These are phyloP conservation scores for Venturia oleaginea DNA, from an alignment of 2,329 filamentous ascomycete genomes.

Conservation along the genomic window DNA sequence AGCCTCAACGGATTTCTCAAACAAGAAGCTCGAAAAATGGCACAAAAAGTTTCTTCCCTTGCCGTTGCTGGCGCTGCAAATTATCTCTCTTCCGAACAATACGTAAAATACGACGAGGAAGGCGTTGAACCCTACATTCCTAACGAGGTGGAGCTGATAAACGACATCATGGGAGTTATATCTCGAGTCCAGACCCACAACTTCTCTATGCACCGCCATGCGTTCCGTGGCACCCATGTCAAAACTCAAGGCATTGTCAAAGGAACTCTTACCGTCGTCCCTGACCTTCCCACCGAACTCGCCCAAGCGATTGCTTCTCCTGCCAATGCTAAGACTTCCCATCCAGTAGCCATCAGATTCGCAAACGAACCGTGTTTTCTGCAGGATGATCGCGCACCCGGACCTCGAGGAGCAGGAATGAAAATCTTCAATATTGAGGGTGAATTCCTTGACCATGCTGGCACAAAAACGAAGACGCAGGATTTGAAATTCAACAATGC, in stretches of 20 bases:
- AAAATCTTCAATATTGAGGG: slow-evolving; percentile 42
- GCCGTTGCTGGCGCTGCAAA: background rate
- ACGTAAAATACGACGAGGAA: slow-evolving; percentile 33
- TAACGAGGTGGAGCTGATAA: slow-evolving; percentile 35
- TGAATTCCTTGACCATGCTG: slow-evolving; percentile 29
- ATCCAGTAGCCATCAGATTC: slow-evolving; percentile 6
- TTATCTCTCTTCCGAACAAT: slow-evolving; percentile 18
- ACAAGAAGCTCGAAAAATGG: background rate
- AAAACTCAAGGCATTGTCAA: slow-evolving; percentile 42
- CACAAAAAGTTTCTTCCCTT: background rate
- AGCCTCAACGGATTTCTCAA: background rate
- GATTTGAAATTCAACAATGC: slow-evolving; percentile 44
- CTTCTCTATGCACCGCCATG: slow-evolving; percentile 24
- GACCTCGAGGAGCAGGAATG: slow-evolving; percentile 40
- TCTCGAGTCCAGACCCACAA: slow-evolving; percentile 1
- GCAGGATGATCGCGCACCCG: slow-evolving; percentile 30
- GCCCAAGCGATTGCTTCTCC: background rate
- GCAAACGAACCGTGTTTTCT: background rate
- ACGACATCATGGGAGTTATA: slow-evolving; percentile 34
- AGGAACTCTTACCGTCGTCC: slow-evolving; percentile 34
- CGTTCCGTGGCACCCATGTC: slow-evolving; percentile 34
- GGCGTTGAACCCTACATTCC: slow-evolving; percentile 35
- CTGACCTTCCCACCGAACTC: slow-evolving; percentile 36
- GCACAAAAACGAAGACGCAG: slow-evolving; percentile 28
- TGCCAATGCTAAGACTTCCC: background rate